Conservation (phyloP, 345 rosid genomes). For the Camelina laxa region DNA sequence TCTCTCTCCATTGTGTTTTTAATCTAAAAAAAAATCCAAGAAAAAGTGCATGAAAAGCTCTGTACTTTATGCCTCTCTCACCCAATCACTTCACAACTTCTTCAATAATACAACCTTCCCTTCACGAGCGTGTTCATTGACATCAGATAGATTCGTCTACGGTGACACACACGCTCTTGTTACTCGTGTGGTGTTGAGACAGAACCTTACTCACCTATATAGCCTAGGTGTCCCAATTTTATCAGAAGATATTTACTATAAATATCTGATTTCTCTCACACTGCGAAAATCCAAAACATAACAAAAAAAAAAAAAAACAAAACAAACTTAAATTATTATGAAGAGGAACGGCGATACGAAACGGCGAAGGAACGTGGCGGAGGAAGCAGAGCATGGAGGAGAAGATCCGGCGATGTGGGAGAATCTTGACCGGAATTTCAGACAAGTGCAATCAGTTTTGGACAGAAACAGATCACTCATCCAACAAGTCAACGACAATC, state of each 20-base stretch:
- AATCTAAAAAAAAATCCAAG: neutral
- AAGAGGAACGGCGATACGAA: conserved; percentile 44
- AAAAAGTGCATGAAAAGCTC: conserved; percentile 43
- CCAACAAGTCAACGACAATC: conserved; percentile 91
- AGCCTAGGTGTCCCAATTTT: conserved; percentile 23
- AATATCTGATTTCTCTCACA: conserved; percentile 37
- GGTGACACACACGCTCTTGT: neutral
- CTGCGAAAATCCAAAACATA: conserved; percentile 29
- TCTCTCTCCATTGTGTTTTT: neutral
- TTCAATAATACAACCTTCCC: neutral
- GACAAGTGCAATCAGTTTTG: conserved; percentile 73
- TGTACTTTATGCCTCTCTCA: conserved; percentile 30
- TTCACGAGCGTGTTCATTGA: conserved; percentile 31
- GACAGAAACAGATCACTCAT: conserved; percentile 83
- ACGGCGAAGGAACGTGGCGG: conserved; percentile 43
- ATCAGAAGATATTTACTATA: conserved; percentile 44
- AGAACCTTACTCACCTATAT: conserved; percentile 24
- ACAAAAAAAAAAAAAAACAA: neutral
- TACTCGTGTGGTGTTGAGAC: neutral
- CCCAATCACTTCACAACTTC: conserved; percentile 27
- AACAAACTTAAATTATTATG: conserved; percentile 20
- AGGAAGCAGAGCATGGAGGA: conserved; percentile 32
- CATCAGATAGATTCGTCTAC: neutral
- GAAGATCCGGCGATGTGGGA: conserved; percentile 69
- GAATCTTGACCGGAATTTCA: conserved; percentile 55